Percentiles rank a stretch among this genome's conserved stretches.
Evolutionary conservation across 768 basidiomycete genomes (phyloP).

Genomic region (Pisolithus marmoratus): DNA sequence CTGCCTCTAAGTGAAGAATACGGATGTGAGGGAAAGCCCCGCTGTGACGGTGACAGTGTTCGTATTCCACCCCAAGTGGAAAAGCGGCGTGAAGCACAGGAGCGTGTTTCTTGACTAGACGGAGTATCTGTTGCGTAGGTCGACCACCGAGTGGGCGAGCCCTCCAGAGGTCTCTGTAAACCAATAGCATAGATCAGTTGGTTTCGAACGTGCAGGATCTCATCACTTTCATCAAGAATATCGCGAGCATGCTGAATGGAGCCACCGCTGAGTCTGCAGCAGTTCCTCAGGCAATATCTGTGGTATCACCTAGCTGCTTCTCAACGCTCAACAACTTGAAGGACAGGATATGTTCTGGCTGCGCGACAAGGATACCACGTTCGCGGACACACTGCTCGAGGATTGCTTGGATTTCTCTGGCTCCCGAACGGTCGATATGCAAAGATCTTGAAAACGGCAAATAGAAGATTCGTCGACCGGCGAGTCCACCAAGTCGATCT

Average conservation of each 20-base stretch:
- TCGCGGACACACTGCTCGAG: conserved; percentile 33
- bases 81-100: not conserved
- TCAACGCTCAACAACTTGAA: conserved; percentile 45
- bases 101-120: conserved; percentile 13
- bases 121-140: conserved; percentile 34
- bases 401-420: conserved; percentile 24
- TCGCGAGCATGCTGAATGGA: conserved; percentile 22
- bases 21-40: conserved; percentile 5
- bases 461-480: conserved; percentile 42
- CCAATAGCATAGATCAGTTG: conserved; percentile 44
- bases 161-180: conserved; percentile 30
- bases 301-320: conserved; percentile 11
- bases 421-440: conserved; percentile 11
- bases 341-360: conserved; percentile 52
- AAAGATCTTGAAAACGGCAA: conserved; percentile 45
- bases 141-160: conserved; percentile 38
- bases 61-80: conserved; percentile 5
- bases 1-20: conserved; percentile 1
- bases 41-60: not conserved
- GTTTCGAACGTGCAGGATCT: conserved; percentile 36
- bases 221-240: conserved; percentile 28
- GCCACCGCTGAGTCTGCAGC: conserved; percentile 22
- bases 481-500: conserved; percentile 38
- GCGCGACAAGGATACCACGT: conserved; percentile 40
- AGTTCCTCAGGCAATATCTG: conserved; percentile 12